Percentiles rank a stretch among this genome's conserved stretches.
phyloP scores from a whole-genome alignment of 1,284 basidiomycete species.

The Rhodotorula mucilaginosa region DNA sequence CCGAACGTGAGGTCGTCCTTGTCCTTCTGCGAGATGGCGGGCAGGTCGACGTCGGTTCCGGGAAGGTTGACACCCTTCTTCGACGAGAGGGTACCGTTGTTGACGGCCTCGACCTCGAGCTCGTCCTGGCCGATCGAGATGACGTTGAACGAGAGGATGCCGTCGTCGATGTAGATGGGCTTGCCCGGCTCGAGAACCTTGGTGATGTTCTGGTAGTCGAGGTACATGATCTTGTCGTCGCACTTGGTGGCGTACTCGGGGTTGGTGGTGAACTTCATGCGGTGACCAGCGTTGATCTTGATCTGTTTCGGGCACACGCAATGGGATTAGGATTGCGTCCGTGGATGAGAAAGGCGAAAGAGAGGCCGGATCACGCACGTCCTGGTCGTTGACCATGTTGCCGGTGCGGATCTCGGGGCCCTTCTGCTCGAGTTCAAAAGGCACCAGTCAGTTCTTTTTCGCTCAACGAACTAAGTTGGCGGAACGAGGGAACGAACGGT shows the following conservation, averaged over 20 bases:
- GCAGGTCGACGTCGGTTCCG: conserved; percentile 96
- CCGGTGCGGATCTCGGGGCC: conserved; percentile 99
- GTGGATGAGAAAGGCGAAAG: neutral
- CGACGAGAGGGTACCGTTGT: conserved; percentile 89
- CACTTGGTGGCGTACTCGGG: conserved; percentile 72
- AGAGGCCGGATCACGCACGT: conserved; percentile 58
- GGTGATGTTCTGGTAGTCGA: conserved; percentile 93
- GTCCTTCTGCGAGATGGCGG: conserved; percentile 97
- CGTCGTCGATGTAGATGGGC: conserved; percentile 95
- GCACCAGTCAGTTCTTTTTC: conserved; percentile 3
- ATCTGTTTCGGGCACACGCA: conserved; percentile 54
- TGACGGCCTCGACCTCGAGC: conserved; percentile 75
- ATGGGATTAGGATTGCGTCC: neutral
- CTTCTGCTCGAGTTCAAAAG: conserved; percentile 61
- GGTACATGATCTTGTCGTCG: conserved; percentile 77
- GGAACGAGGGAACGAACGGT: conserved; percentile 60
- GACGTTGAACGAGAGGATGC: conserved; percentile 92
- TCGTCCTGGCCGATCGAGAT: conserved; percentile 75
- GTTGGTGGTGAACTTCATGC: conserved; percentile 89
- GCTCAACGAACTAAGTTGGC: neutral
- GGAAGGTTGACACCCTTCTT: conserved; percentile 99
- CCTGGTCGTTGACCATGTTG: conserved; percentile 78
- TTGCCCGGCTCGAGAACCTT: conserved; percentile 95
- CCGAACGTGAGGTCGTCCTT: conserved; percentile 92
- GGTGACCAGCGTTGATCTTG: conserved; percentile 84